These are phyloP conservation scores for Clitoria ternatea DNA, from an alignment of 306 rosid genomes.

Conservation along the genomic window DNA sequence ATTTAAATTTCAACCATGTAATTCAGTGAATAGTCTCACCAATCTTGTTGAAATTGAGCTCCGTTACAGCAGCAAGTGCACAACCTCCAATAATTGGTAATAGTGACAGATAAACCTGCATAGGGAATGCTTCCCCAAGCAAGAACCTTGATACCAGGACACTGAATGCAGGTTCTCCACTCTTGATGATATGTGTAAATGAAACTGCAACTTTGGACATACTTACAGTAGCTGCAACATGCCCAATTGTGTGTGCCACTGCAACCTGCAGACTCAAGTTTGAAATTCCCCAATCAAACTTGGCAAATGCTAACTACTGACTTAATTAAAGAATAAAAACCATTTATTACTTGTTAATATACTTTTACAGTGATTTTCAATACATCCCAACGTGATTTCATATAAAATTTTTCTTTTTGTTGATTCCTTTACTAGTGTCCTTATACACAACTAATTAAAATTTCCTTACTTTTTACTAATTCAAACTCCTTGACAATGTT, in stretches of 20 bases:
- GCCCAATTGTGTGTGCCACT: slow-evolving; percentile 83
- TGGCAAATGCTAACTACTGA: too few relatives aligned
- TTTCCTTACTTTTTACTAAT: too few relatives aligned
- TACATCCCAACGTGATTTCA: too few relatives aligned
- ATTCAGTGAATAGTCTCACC: slow-evolving; percentile 36
- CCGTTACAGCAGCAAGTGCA: slow-evolving; percentile 70
- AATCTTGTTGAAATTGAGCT: slow-evolving; percentile 72
- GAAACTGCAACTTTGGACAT: slow-evolving; percentile 93
- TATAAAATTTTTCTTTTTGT: too few relatives aligned
- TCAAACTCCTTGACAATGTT: background rate
- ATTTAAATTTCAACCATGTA: background rate
- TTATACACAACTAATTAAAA: too few relatives aligned
- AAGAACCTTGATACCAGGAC: slow-evolving; percentile 69
- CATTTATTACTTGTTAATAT: too few relatives aligned
- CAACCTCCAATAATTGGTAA: slow-evolving; percentile 83
- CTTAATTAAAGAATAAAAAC: too few relatives aligned
- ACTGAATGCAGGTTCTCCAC: slow-evolving; percentile 85
- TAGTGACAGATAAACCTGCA: slow-evolving; percentile 64
- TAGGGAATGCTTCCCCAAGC: slow-evolving; percentile 63
- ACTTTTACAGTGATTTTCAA: too few relatives aligned
- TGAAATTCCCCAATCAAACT: background rate
- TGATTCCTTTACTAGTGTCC: too few relatives aligned
- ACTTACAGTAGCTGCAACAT: slow-evolving; percentile 90
- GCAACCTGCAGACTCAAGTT: slow-evolving; percentile 53
- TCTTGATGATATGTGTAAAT: slow-evolving; percentile 82